Evolutionary conservation across 495 filamentous ascomycete genomes (phyloP), one percentile per base, ranked within the genome.

Genomic region (Oidiodendron maius): DNA sequence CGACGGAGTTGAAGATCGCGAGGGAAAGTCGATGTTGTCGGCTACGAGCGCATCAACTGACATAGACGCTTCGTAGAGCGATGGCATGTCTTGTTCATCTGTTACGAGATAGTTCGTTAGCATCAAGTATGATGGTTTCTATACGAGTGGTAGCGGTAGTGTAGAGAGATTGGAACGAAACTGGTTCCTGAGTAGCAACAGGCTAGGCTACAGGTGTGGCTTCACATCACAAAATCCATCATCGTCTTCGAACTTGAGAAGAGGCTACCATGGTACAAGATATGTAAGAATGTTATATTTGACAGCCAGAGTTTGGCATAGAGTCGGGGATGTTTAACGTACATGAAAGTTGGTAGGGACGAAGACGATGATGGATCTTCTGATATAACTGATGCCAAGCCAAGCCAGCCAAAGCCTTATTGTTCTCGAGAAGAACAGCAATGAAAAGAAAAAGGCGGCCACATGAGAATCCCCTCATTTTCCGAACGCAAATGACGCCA

Each of bases 291-390:
- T 71, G 67, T 63, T 78, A 67, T 76, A 75, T 78, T 59, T 63
- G 60, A 64, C 66, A 69, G 66, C 70, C 61, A 61, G n/a, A n/a
- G 40, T 61, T 62, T 38, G 56, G 48, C 50, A 21, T 45, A 47
- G 52, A 40, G 35, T 53, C 46, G 51, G 57, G 50, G 53, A 34
- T 12, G 26, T 53, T 77, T 88, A 89, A 88, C 84, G 81, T 90
- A 90, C 86, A 90, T 83, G 72, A 77, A 67, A 44, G 20, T 65
- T 61, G 70, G 72, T 71, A 76, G 72, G 72, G 75, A 74, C 68
- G 71, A 81, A 77, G 77, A 78, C 77, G 78, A 80, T 75, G 78
- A 80, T 76, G 75, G 75, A 75, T 70, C 72, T 72, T 70, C 74
- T 72, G 72, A 70, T 63, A 70, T 71, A 34, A 54, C 44, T 41